Percentiles rank a stretch among this genome's conserved stretches.
Evolutionary conservation across 495 filamentous ascomycete species (phyloP).

Genomic region (Ramalina intermedia): DNA sequence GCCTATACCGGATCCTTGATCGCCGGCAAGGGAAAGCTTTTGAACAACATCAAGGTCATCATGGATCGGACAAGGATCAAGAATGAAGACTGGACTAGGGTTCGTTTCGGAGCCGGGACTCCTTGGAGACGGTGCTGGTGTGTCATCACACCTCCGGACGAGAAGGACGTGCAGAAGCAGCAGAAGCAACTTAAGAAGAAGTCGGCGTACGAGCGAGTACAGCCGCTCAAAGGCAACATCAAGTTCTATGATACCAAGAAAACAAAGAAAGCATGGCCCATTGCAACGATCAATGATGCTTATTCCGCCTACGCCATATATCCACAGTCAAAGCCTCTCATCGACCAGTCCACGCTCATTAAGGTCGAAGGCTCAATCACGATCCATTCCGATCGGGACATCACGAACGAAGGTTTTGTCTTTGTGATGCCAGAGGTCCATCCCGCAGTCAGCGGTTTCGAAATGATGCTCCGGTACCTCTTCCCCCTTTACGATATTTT

Average conservation of each 20-base stretch:
- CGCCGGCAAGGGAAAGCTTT: slow-evolving; percentile 75
- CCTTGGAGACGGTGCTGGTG: slow-evolving; percentile 96
- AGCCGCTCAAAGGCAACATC: slow-evolving; percentile 66
- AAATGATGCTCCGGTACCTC: slow-evolving; percentile 90
- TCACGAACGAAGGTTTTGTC: slow-evolving; percentile 77
- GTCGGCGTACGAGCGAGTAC: slow-evolving; percentile 63
- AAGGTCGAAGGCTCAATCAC: slow-evolving; percentile 89
- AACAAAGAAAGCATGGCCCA: slow-evolving; percentile 78
- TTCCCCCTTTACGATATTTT: slow-evolving; percentile 94
- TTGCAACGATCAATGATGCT: slow-evolving; percentile 80
- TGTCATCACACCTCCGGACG: slow-evolving; percentile 79
- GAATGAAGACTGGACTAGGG: slow-evolving; percentile 86
- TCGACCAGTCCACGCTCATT: slow-evolving; percentile 85
- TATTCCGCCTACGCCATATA: slow-evolving; percentile 93
- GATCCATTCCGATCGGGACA: slow-evolving; percentile 59
- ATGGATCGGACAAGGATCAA: slow-evolving; percentile 63
- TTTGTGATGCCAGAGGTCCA: slow-evolving; percentile 96
- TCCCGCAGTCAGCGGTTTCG: slow-evolving; percentile 81
- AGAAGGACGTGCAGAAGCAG: slow-evolving; percentile 75
- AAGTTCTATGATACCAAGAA: slow-evolving; percentile 93
- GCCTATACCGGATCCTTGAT: slow-evolving; percentile 93
- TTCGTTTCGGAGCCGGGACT: slow-evolving; percentile 89
- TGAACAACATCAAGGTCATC: slow-evolving; percentile 79
- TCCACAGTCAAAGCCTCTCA: slow-evolving; percentile 80
- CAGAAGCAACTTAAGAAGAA: slow-evolving; percentile 76